Conservation (phyloP, 2,329 filamentous ascomycete genomes). For the Monosporascus sp. region DNA sequence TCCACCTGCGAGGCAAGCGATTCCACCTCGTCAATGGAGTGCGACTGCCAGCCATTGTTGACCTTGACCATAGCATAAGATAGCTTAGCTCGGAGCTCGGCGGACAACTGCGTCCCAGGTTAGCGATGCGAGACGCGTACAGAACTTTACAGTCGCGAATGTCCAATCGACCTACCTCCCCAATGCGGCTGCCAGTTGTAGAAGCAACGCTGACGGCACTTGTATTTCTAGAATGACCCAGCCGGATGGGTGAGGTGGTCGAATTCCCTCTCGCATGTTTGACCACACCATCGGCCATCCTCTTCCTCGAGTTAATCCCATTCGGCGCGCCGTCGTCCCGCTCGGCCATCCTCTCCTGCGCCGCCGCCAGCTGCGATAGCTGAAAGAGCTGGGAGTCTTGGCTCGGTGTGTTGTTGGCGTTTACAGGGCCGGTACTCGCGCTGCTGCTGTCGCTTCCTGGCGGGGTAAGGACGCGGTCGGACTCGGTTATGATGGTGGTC, state of each 20-base stretch:
- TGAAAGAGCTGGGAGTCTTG: slow-evolving; percentile 53
- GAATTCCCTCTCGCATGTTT: slow-evolving; percentile 46
- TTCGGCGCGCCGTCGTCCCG: slow-evolving; percentile 29
- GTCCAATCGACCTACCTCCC: slow-evolving; percentile 57
- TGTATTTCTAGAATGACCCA: slow-evolving; percentile 63
- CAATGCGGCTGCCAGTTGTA: slow-evolving; percentile 64
- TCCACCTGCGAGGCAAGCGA: slow-evolving; percentile 63
- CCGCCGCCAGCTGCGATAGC: slow-evolving; percentile 53
- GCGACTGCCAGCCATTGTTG: slow-evolving; percentile 80
- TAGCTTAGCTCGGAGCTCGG: slow-evolving; percentile 73
- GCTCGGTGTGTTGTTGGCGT: slow-evolving; percentile 34
- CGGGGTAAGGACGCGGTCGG: slow-evolving; percentile 39
- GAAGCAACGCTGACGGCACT: slow-evolving; percentile 61
- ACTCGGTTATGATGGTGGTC: slow-evolving; percentile 35
- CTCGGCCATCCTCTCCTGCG: slow-evolving; percentile 42
- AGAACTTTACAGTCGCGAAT: slow-evolving; percentile 4
- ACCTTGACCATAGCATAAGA: slow-evolving; percentile 94
- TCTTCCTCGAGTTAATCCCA: slow-evolving; percentile 52
- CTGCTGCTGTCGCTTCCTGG: slow-evolving; percentile 37
- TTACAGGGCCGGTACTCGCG: slow-evolving; percentile 30
- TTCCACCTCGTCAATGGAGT: slow-evolving; percentile 73
- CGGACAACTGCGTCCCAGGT: slow-evolving; percentile 22
- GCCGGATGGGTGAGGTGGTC: slow-evolving; percentile 42
- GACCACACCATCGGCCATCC: slow-evolving; percentile 70
- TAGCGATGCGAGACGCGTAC: slow-evolving; percentile 12